Evolutionary conservation across 1,284 basidiomycete genomes (phyloP).

Genomic region (Dichomitus squalens): DNA sequence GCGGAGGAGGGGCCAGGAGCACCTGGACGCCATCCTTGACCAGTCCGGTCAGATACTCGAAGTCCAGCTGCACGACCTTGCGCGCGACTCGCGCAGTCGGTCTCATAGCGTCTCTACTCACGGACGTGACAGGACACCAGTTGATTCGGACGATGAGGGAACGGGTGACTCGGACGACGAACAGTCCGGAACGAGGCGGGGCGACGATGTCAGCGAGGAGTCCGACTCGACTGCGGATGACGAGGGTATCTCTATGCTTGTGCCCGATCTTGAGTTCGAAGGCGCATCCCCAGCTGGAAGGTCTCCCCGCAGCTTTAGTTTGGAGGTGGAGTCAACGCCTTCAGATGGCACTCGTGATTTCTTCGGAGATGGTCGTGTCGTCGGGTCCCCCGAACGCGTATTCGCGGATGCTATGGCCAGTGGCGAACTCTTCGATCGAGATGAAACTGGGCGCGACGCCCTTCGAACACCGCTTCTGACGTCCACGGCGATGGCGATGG

Average conservation of each 20-base stretch:
- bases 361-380: not conserved
- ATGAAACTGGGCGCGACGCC: not conserved
- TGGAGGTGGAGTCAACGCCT: slow-evolving; percentile 1
- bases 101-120: slow-evolving; percentile 53
- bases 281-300: not conserved
- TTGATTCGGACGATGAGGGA: slow-evolving; percentile 20
- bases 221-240: slow-evolving; percentile 11
- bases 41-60: slow-evolving; percentile 88
- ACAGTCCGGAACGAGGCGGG: not conserved
- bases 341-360: not conserved
- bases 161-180: not conserved
- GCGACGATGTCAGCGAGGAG: not conserved
- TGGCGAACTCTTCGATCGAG: not conserved
- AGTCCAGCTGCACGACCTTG: slow-evolving; percentile 79
- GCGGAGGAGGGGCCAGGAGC: slow-evolving; percentile 73
- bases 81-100: slow-evolving; percentile 51
- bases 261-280: slow-evolving; percentile 10
- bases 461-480: not conserved
- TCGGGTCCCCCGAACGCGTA: not conserved
- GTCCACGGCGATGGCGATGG: not conserved
- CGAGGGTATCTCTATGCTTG: slow-evolving; percentile 19
- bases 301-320: slow-evolving; percentile 9
- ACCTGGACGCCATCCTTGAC: slow-evolving; percentile 89
- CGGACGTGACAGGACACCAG: slow-evolving; percentile 35
- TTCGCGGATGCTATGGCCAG: not conserved